Evolutionary conservation across 2,329 filamentous ascomycete genomes (phyloP).

Genomic region (Gaeumannomyces sp.): DNA sequence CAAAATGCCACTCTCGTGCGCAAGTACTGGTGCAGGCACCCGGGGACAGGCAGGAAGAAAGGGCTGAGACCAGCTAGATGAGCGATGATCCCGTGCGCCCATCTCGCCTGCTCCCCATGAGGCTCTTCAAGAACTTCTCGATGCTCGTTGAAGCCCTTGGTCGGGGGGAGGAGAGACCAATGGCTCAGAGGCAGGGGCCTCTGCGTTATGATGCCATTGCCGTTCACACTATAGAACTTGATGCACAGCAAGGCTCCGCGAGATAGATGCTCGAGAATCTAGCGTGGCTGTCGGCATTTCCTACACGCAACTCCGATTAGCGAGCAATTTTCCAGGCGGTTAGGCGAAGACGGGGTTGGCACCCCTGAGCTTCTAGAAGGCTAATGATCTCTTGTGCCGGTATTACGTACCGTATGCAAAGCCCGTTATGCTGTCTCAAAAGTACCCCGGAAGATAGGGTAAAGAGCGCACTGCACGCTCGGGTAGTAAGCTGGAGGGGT

Average conservation of each 20-base stretch:
- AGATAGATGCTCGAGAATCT: no score
- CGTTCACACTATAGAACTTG: no score
- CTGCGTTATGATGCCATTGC: no score
- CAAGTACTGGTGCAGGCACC: neutral
- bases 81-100: no score
- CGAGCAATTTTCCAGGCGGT: neutral
- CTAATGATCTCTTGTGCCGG: neutral
- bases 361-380: neutral
- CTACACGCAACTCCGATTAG: neutral
- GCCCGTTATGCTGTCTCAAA: no score
- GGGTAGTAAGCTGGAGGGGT: neutral
- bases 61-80: neutral
- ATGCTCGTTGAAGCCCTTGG: no score
- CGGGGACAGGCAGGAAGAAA: neutral
- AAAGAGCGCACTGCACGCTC: neutral
- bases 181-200: no score
- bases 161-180: no score
- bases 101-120: neutral
- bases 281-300: no score
- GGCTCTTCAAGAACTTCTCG: neutral
- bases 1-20: neutral
- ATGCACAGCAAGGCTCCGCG: no score
- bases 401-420: neutral
- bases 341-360: neutral
- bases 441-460: neutral